Base-by-base conservation (phyloP, 805 yeast species). In the Vanderwaltozyma verrucispora region DNA sequence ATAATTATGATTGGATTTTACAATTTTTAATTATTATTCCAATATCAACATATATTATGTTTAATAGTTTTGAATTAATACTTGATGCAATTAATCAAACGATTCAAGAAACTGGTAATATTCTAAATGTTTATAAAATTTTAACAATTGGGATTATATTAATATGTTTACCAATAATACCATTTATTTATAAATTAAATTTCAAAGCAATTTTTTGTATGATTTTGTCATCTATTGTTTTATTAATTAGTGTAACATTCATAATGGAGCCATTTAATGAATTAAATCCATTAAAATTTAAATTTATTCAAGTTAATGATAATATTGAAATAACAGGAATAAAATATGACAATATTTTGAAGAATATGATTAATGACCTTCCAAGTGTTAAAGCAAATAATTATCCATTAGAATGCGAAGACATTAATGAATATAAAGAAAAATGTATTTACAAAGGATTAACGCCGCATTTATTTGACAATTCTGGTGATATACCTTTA, bases 1-100 rank as follows among this genome's bases (percentile, higher is more conserved):
- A 72, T 33, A 71, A 78, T 29, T 84, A 80, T 51, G 94, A 81
- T 49, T 87, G 96, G 95, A 68, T 79, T 13, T 45, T 84, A 14
- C 95, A 87, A 55, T 85, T 74, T 49, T 46, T 83, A 24, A 43
- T 77, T 1, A 54, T 80, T 14, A 84, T 80, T 12, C 95, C 96
- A 2, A 36, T 80, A 12, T 62, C 80, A 1, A 62, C 77, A 3
- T 50, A 79, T 26, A 51, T 77, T n/a, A 69, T 74, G 47, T 69
- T 72, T 39, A 59, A 69, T 27, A 78, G 80, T 5, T 42, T 52
- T 6, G 71, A 67, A 41, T 57, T 82, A 40, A 49, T 77, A 2
- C 52, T 84, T 25, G 77, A 76, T 20, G 92, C 84, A 0, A 43
- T 80, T 16, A 72, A 71, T 49, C 86, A 84, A 59, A 74, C 88